phyloP scores from a whole-genome alignment of 257 asterid genomes.

The Forsythia suspensa region DNA sequence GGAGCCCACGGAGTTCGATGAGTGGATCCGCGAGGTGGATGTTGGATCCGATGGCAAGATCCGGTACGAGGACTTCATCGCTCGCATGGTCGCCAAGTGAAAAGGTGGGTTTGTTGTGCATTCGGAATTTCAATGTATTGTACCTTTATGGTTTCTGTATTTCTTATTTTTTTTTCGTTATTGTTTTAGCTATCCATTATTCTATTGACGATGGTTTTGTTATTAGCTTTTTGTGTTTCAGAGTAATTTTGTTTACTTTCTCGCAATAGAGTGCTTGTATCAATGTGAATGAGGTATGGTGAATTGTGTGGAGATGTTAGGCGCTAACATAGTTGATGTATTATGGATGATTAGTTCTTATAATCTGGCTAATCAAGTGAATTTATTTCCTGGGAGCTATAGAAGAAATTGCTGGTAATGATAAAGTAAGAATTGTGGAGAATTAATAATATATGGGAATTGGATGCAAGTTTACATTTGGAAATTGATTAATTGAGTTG shows the following conservation, averaged over 20 bases:
- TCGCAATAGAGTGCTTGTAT: constrained; percentile 7
- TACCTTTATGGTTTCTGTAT: neutral
- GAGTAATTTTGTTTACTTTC: neutral
- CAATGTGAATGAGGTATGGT: neutral
- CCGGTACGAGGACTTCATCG: constrained; percentile 86
- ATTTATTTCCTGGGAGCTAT: neutral
- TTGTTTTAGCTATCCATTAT: neutral
- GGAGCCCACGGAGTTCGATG: constrained; percentile 90
- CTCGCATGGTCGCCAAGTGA: constrained; percentile 93
- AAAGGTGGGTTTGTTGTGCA: constrained; percentile 6
- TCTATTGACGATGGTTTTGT: constrained; percentile 6
- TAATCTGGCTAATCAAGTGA: neutral
- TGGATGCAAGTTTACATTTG: neutral
- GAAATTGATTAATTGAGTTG: neutral
- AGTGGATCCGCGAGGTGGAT: constrained; percentile 99
- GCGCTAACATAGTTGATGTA: neutral
- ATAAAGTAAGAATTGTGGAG: neutral
- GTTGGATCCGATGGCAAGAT: constrained; percentile 95
- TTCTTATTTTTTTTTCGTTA: neutral
- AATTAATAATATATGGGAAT: neutral
- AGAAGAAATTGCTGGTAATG: neutral
- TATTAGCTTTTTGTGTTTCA: neutral
- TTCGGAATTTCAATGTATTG: constrained; percentile 16
- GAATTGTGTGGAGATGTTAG: neutral
- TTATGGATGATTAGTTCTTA: neutral